A percentile compares a stretch with the other conserved stretches of the same genome.
phyloP scores from a whole-genome alignment of 352 stramenopile genomes.

The Phytophthora ramorum region DNA sequence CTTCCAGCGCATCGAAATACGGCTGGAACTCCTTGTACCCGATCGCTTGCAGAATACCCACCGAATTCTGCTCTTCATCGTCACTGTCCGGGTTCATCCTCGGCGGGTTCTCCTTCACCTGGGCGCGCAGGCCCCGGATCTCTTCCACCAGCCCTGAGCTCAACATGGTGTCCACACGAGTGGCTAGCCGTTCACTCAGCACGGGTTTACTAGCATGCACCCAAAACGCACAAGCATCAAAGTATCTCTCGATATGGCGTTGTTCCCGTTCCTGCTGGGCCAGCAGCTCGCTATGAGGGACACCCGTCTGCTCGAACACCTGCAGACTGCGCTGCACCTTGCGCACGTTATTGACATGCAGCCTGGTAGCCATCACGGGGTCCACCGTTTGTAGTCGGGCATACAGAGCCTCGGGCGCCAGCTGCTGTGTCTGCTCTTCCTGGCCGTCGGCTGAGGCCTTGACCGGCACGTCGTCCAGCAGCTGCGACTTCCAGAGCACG shows the following conservation, averaged over 20 bases:
- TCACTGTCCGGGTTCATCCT: constrained; percentile 28
- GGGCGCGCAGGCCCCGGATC: constrained; percentile 60
- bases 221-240: constrained; percentile 88
- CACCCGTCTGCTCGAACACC: constrained; percentile 84
- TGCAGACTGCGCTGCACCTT: constrained; percentile 89
- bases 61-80: constrained; percentile 49
- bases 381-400: constrained; percentile 71
- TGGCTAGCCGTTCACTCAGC: constrained; percentile 68
- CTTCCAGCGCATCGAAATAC: constrained; percentile 75
- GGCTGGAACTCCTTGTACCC: constrained; percentile 92
- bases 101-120: constrained; percentile 61
- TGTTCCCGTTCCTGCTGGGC: constrained; percentile 58
- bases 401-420: constrained; percentile 70
- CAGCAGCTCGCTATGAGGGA: constrained; percentile 76
- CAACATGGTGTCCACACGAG: constrained; percentile 86
- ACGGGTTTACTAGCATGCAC: constrained; percentile 76
- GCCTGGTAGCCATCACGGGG: constrained; percentile 76
- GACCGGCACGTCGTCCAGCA: constrained; percentile 78
- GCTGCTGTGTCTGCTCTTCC: constrained; percentile 20
- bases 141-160: constrained; percentile 78
- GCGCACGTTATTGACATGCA: constrained; percentile 89
- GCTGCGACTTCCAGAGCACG: constrained; percentile 87
- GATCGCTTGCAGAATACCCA: constrained; percentile 90
- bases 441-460: constrained; percentile 11
- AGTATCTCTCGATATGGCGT: constrained; percentile 62